Evolutionary conservation across 2,329 filamentous ascomycete genomes (phyloP).

Genomic region (Neoscytalidium dimidiatum): DNA sequence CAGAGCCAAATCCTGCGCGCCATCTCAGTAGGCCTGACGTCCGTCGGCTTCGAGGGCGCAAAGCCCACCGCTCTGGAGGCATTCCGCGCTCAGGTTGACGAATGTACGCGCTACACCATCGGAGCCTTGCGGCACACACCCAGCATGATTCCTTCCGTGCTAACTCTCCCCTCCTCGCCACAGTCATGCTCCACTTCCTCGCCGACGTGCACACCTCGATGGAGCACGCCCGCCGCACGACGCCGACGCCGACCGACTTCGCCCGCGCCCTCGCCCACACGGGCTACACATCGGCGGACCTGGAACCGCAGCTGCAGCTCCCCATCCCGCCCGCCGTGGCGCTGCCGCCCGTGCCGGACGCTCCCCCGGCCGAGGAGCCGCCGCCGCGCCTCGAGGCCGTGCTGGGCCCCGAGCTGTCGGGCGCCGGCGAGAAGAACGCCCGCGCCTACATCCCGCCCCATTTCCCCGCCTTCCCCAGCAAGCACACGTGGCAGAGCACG

Average conservation of each 20-base stretch:
- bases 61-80: constrained; percentile 58
- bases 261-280: constrained; percentile 51
- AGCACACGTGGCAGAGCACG: constrained; percentile 64
- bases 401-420: constrained; percentile 55
- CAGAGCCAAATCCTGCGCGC: constrained; percentile 58
- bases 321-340: constrained; percentile 36
- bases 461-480: constrained; percentile 64
- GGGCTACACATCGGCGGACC: constrained; percentile 40
- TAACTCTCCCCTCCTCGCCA: background rate
- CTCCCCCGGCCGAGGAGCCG: constrained; percentile 41
- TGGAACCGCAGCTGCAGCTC: constrained; percentile 36
- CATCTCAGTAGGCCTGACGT: constrained; percentile 54
- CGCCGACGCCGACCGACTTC: constrained; percentile 62
- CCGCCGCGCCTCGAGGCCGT: constrained; percentile 49
- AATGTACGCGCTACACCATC: constrained; percentile 53
- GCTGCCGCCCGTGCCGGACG: constrained; percentile 45
- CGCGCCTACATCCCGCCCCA: constrained; percentile 59
- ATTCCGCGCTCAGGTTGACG: constrained; percentile 57
- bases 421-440: constrained; percentile 47
- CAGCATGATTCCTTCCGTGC: constrained; percentile 9
- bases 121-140: too few relatives aligned
- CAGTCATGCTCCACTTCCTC: constrained; percentile 54
- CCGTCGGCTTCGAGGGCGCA: constrained; percentile 57
- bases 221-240: constrained; percentile 56
- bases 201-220: constrained; percentile 59